Conservation (phyloP, 2,329 filamentous ascomycete genomes). For the Colletotrichum chlorophyti region DNA sequence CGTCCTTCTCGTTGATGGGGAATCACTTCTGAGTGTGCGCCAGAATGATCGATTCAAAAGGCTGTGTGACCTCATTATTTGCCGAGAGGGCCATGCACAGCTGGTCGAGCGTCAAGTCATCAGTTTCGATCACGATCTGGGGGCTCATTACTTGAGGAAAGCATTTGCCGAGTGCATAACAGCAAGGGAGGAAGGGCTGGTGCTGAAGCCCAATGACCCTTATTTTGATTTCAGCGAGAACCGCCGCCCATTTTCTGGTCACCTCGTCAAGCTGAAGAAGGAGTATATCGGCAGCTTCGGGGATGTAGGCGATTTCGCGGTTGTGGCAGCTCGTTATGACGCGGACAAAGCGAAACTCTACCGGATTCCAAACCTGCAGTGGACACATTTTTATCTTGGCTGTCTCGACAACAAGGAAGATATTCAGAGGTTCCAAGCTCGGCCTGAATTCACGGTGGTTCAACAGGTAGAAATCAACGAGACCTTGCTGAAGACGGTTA, state of each 20-base stretch:
- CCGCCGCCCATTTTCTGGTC: conserved; percentile 47
- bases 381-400: conserved; percentile 83
- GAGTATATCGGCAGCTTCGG: conserved; percentile 81
- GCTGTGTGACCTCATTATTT: conserved; percentile 60
- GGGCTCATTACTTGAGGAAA: conserved; percentile 61
- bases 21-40: conserved; percentile 56
- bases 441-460: conserved; percentile 70
- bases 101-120: conserved; percentile 72
- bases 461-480: conserved; percentile 66
- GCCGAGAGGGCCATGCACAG: conserved; percentile 66
- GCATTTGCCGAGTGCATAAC: conserved; percentile 73
- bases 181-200: conserved; percentile 75
- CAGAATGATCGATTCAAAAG: conserved; percentile 67
- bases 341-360: conserved; percentile 65
- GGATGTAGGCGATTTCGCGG: conserved; percentile 82
- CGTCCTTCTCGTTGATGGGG: conserved; percentile 58
- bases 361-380: conserved; percentile 62
- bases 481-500: conserved; percentile 58
- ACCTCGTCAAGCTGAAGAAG: conserved; percentile 85
- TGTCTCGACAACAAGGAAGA: conserved; percentile 75
- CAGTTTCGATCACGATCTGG: conserved; percentile 64
- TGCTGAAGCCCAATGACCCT: conserved; percentile 80
- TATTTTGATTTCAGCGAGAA: conserved; percentile 68
- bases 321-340: conserved; percentile 78
- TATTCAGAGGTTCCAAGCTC: conserved; percentile 55